Evolutionary conservation across 2,329 filamentous ascomycete species (phyloP).

Genomic region (Trichoderma sp.): DNA sequence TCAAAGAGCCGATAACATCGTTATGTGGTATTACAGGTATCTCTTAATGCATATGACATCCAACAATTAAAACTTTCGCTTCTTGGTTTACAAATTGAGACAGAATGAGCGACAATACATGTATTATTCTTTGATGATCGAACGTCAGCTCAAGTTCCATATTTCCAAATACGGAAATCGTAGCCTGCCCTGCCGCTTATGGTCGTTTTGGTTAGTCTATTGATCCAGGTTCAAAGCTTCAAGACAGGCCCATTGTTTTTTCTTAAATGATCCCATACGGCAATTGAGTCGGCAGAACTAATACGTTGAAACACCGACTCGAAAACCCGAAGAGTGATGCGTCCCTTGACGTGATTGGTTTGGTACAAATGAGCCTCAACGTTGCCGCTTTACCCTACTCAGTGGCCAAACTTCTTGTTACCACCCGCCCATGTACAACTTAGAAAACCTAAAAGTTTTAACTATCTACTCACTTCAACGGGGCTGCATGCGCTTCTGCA

Average conservation of each 20-base stretch:
- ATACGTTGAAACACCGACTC: neutral
- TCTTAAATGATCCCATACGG: neutral
- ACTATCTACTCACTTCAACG: neutral
- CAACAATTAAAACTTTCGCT: rapidly evolving
- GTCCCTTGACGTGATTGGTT: neutral
- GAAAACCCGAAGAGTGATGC: neutral
- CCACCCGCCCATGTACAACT: neutral
- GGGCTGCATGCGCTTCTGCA: neutral
- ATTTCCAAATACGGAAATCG: neutral
- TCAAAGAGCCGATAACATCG: too few relatives aligned
- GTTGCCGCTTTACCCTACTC: neutral
- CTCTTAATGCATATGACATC: neutral
- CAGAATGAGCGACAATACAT: neutral
- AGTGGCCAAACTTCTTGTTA: neutral
- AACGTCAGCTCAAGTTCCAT: neutral
- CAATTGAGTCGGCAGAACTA: neutral
- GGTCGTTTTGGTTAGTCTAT: neutral
- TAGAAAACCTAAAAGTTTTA: neutral
- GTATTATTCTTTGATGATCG: neutral
- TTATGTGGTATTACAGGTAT: too few relatives aligned
- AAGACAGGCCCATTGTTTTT: neutral
- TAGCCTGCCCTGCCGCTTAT: neutral
- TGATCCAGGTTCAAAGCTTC: neutral
- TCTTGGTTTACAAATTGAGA: neutral
- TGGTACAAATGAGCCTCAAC: neutral